Conservation (phyloP, 305 asterid species). For the Fraxinus xanthoxyloides region DNA sequence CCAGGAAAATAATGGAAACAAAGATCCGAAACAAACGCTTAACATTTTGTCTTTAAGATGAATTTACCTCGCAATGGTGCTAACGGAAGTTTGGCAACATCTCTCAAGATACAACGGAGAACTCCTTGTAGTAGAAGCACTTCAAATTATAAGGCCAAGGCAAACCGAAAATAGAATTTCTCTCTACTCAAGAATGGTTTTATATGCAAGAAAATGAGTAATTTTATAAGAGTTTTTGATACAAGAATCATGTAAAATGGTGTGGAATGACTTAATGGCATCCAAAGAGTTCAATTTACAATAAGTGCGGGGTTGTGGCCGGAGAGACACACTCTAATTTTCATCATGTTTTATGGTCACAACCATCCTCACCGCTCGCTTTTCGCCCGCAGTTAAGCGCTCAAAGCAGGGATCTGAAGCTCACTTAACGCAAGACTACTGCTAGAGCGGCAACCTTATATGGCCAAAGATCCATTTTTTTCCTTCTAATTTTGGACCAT, state of each 20-base stretch:
- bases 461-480: background rate
- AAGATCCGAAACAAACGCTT: background rate
- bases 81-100: background rate
- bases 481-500: background rate
- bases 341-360: background rate
- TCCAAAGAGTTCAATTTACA: background rate
- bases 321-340: too few species aligned
- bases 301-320: background rate
- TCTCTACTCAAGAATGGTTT: background rate
- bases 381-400: background rate
- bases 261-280: background rate
- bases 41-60: background rate
- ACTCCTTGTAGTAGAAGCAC: background rate
- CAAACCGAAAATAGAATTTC: background rate
- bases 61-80: background rate
- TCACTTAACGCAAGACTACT: background rate
- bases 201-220: background rate
- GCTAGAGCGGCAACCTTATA: background rate
- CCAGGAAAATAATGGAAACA: too few species aligned
- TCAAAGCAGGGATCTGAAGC: background rate
- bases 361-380: background rate
- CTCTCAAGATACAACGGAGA: background rate
- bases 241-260: background rate
- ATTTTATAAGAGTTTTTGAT: background rate
- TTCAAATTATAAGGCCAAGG: background rate